Evolutionary conservation across 768 basidiomycete genomes (phyloP), one percentile per base, ranked within the genome.

Genomic region (Fistulinella prunicolor): DNA sequence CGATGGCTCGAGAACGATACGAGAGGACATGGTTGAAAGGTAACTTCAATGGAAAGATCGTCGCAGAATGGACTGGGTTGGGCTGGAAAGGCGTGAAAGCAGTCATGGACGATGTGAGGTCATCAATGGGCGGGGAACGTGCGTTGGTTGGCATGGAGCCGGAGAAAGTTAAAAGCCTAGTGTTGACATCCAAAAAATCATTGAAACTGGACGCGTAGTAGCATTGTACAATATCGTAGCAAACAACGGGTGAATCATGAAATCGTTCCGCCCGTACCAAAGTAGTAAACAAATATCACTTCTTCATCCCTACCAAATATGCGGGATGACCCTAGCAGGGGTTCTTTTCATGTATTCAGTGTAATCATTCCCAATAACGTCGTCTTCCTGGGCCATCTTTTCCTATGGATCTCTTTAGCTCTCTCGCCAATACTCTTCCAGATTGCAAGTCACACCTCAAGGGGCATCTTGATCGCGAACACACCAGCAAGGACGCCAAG

Each of bases 11-110:
- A 5, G 68, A 66, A 44, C 65, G 59, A 29, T 51, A 61, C 46
- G 17, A 50, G 49, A 45, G 65, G 42, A 44, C 57, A 26, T 65
- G 63, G 43, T 22, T 78, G 30, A 83, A 76, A 60, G 58, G 59
- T 10, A 60, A 63, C 2, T 85, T 79, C 57, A 78, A 70, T 47
- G 81, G 82, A 4, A 66, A 64, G 12, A 67, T 62, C 21, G 75
- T 85, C 9, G 70, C 71, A n/a, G 74, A 79, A 46, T 84, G 80
- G 82, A 70, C 77, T 3, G 71, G 71, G 4, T 52, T 81, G 30
- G 72, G 67, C 12, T 78, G 77, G 73, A 64, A 35, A 41, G 71
- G 69, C 4, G 71, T 82, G 21, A 77, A 81, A 54, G 57, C 60
- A 39, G 69, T 82, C 39, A 81, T 81, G 79, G 73, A 77, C 28